Conservation (phyloP, 192 early-diverging fungal genomes). For the Funneliformis geosporum region DNA sequence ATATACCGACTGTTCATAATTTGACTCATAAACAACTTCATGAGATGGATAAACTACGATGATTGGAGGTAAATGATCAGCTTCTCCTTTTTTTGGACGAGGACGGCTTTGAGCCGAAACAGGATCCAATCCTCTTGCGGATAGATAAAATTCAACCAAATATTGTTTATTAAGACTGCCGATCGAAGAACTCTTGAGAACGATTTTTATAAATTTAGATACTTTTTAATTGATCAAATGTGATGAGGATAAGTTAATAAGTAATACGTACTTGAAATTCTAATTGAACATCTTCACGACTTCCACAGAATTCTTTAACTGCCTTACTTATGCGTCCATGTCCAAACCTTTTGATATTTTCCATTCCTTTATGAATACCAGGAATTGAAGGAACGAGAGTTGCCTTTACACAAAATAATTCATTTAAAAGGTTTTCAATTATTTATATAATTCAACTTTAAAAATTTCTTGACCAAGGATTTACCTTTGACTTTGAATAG, state of each 20-base stretch:
- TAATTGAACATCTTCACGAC: constrained; percentile 23
- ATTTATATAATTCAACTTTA: neutral
- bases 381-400: constrained; percentile 58
- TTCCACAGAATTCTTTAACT: constrained; percentile 33
- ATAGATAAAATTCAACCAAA: constrained; percentile 41
- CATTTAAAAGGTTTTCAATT: neutral
- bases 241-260: neutral
- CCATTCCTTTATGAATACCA: constrained; percentile 34
- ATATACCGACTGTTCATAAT: constrained; percentile 23
- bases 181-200: constrained; percentile 34
- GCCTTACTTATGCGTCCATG: constrained; percentile 46
- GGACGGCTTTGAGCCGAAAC: neutral
- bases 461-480: neutral
- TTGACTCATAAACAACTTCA: constrained; percentile 36
- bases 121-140: constrained; percentile 41
- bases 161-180: constrained; percentile 35
- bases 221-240: neutral
- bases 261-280: constrained; percentile 43
- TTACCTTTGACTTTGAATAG: constrained; percentile 46
- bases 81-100: neutral
- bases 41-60: constrained; percentile 39
- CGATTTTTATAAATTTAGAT: constrained; percentile 27
- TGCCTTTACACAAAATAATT: constrained; percentile 22
- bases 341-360: constrained; percentile 44
- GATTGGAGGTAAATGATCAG: constrained; percentile 33